Conservation (phyloP, 2,329 filamentous ascomycete species). For the Akanthomyces dipterigenus region DNA sequence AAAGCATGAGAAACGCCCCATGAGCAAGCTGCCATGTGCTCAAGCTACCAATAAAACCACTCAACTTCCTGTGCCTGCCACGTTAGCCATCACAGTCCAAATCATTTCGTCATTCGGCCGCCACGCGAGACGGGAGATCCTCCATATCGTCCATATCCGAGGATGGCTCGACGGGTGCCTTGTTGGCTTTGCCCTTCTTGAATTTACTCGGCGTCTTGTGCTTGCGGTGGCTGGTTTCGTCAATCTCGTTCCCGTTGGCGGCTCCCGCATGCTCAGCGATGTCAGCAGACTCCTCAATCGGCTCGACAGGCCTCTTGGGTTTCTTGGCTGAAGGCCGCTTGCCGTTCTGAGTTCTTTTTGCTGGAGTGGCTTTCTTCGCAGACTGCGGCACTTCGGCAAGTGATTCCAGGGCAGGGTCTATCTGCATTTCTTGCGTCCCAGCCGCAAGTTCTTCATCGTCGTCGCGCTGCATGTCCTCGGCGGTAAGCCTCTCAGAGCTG, state of each 20-base stretch:
- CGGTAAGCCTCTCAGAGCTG: slow-evolving; percentile 24
- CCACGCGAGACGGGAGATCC: slow-evolving; percentile 26
- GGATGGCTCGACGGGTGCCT: slow-evolving; percentile 18
- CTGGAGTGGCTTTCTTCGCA: slow-evolving; percentile 21
- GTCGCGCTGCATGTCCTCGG: slow-evolving; percentile 14
- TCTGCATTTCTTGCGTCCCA: slow-evolving; percentile 22
- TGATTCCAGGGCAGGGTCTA: slow-evolving; percentile 24
- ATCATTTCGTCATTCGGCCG: neutral
- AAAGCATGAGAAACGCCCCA: neutral
- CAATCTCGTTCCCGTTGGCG: slow-evolving; percentile 20
- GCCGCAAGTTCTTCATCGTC: slow-evolving; percentile 10
- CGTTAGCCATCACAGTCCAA: neutral
- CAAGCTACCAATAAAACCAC: neutral
- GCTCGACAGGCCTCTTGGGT: slow-evolving; percentile 21
- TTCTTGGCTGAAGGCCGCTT: slow-evolving; percentile 17
- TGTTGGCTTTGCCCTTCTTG: slow-evolving; percentile 14
- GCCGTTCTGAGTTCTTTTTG: slow-evolving; percentile 20
- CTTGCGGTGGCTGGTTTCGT: slow-evolving; percentile 20
- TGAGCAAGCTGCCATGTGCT: neutral
- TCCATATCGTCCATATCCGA: slow-evolving; percentile 39
- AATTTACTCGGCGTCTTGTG: slow-evolving; percentile 24
- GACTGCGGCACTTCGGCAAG: slow-evolving; percentile 11
- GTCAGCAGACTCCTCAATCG: slow-evolving; percentile 19
- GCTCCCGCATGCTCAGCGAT: slow-evolving; percentile 11
- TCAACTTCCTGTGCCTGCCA: neutral